Conservation (phyloP, 169 alveolate genomes). For the Eimeria praecox region DNA sequence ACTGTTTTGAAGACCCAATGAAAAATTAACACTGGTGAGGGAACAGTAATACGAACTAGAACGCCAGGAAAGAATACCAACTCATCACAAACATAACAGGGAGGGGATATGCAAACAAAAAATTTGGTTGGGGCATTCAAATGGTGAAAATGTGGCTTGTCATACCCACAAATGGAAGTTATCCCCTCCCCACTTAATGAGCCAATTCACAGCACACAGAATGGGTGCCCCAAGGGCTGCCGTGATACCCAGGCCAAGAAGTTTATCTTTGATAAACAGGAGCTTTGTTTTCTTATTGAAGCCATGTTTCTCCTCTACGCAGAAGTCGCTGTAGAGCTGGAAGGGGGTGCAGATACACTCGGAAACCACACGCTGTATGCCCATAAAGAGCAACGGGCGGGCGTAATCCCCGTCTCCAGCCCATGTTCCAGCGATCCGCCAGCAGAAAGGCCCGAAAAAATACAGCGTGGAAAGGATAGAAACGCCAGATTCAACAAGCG, state of each 20-base stretch:
- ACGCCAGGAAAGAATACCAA: neutral
- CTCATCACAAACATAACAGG: neutral
- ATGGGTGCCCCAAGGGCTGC: slow-evolving; percentile 89
- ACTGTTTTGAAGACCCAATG: neutral
- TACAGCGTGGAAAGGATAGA: slow-evolving; percentile 64
- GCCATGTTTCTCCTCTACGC: slow-evolving; percentile 94
- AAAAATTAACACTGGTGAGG: neutral
- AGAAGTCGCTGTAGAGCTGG: slow-evolving; percentile 90
- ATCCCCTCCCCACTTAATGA: slow-evolving; percentile 95
- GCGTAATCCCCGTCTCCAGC: slow-evolving; percentile 62
- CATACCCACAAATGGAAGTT: slow-evolving; percentile 91
- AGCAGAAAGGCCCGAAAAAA: slow-evolving; percentile 75
- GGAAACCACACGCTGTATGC: slow-evolving; percentile 36
- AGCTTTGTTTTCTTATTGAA: slow-evolving; percentile 91
- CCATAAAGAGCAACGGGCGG: slow-evolving; percentile 68
- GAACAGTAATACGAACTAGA: neutral
- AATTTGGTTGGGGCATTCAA: too few species aligned
- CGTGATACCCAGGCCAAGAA: slow-evolving; percentile 86
- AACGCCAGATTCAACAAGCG: slow-evolving; percentile 44
- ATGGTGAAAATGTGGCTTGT: neutral
- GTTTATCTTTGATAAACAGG: slow-evolving; percentile 90
- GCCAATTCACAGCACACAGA: slow-evolving; percentile 88
- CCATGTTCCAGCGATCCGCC: slow-evolving; percentile 74
- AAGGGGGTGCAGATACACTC: slow-evolving; percentile 53
- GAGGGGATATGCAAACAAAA: neutral